phyloP scores from a whole-genome alignment of 78 protist species.

The Planoprotostelium fungivorum region DNA sequence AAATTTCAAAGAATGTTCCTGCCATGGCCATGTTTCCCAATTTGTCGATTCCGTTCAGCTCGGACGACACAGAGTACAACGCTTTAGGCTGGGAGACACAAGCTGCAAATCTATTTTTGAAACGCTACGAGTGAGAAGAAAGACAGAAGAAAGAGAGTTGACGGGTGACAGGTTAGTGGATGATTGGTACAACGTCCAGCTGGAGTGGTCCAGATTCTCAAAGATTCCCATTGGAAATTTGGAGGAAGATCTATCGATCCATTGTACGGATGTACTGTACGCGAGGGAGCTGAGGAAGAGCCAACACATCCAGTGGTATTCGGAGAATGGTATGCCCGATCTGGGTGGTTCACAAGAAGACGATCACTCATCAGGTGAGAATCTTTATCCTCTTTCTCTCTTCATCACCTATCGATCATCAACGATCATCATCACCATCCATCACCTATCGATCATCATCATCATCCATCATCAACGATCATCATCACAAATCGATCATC shows the following conservation, averaged over 20 bases:
- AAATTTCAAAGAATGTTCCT: background rate
- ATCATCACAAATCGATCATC: too few species aligned
- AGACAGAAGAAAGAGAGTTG: slow-evolving; percentile 32
- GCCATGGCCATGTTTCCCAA: background rate
- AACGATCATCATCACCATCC: too few species aligned
- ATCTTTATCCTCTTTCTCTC: background rate
- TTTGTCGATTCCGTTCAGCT: background rate
- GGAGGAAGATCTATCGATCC: slow-evolving; percentile 32
- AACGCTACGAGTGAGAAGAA: slow-evolving; percentile 45
- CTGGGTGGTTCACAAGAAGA: slow-evolving; percentile 86
- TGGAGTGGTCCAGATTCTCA: slow-evolving; percentile 62
- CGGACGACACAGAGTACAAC: slow-evolving; percentile 7
- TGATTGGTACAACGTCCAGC: slow-evolving; percentile 19
- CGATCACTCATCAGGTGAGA: slow-evolving; percentile 16
- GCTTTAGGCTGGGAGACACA: slow-evolving; percentile 14
- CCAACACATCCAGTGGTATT: slow-evolving; percentile 70
- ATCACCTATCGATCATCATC: too few species aligned
- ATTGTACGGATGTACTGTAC: slow-evolving; percentile 39
- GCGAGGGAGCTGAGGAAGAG: slow-evolving; percentile 38
- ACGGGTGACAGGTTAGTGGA: slow-evolving; percentile 6
- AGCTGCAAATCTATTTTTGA: slow-evolving; percentile 22
- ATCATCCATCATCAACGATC: too few species aligned
- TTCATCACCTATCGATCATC: too few species aligned
- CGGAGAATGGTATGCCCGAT: slow-evolving; percentile 67
- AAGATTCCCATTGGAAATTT: slow-evolving; percentile 82